Conservation (phyloP, 495 filamentous ascomycete genomes). For the Trichoderma virens region DNA sequence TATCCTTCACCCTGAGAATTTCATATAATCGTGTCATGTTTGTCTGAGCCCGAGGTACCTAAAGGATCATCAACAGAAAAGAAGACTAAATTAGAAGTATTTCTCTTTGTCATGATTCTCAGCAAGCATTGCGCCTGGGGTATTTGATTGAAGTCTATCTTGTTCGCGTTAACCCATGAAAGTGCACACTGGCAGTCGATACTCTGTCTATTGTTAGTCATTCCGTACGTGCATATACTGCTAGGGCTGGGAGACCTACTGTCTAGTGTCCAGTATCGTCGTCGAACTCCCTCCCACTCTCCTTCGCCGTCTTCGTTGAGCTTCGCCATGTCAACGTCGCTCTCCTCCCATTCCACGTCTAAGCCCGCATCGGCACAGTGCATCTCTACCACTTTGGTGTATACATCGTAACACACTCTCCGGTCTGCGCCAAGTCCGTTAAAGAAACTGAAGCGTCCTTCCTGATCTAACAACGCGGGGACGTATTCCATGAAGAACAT, state of each 20-base stretch:
- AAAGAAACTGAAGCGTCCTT: conserved; percentile 85
- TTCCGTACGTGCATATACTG: conserved; percentile 8
- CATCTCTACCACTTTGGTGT: conserved; percentile 85
- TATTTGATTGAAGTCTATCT: neutral
- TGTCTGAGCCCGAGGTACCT: neutral
- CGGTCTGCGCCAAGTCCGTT: conserved; percentile 92
- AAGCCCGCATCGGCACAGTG: conserved; percentile 87
- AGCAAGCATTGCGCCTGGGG: neutral
- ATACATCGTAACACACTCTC: conserved; percentile 90
- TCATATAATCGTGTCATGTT: conserved; percentile 21
- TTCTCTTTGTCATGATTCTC: neutral
- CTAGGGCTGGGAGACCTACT: conserved; percentile 32
- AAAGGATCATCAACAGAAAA: neutral
- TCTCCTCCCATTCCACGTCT: conserved; percentile 77
- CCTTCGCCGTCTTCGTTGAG: conserved; percentile 43
- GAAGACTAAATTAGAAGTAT: neutral
- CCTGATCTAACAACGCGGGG: conserved; percentile 62
- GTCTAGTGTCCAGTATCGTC: conserved; percentile 81
- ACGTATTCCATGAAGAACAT: conserved; percentile 85
- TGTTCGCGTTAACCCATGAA: conserved; percentile 44
- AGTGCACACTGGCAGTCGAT: conserved; percentile 46
- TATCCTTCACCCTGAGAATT: conserved; percentile 65
- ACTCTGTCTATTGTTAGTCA: conserved; percentile 28
- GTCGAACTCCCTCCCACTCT: conserved; percentile 78
- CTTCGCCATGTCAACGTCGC: conserved; percentile 56